Evolutionary conservation across 108 stramenopile genomes (phyloP), one percentile per base, ranked within the genome.

Genomic region (Skeletonema marinoi): DNA sequence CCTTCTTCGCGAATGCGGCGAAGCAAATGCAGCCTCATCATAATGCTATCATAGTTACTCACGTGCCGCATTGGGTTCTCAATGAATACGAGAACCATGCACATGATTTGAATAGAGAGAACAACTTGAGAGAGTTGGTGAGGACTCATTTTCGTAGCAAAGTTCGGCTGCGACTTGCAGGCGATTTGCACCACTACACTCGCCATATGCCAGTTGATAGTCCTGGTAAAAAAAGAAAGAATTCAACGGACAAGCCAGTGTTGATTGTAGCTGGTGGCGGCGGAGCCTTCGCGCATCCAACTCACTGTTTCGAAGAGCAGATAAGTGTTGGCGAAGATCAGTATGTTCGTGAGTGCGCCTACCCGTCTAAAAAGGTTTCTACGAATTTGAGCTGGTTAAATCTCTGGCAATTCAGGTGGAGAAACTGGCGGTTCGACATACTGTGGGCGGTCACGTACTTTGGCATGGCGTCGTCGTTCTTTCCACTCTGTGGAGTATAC

Each of bases 121-220:
- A 66, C 14, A 84, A 89, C 63, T 54, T 89, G 65, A 76, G 50
- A 29, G 87, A 89, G 83, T 73, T 89, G 31, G 77, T 86, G 50
- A 68, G 70, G 32, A 75, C 78, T 31, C 87, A 89, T 76, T 72
- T 89, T 10, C 62, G 74, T 3, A 83, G 85, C 29, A 56, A 56
- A 29, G 89, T 89, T 13, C 69, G 80, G 64, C 59, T 84, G 29
- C 76, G 89, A 9, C 63, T 89, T 31, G 87, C 89, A 41, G 89
- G 89, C 16, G 89, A 89, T 64, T 74, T 89, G 7, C 89, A 89
- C 60, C 85, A 89, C 68, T 89, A 89, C 62, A 89, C 87, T 17
- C 48, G 89, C 3, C 85, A 89, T 48, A 70, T 83, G 68, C 83
- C 89, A 48, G 31, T 32, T 44, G 68, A 66, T 1, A 11, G 36